Evolutionary conservation across 805 yeast genomes (phyloP).

Genomic region (Myxozyma mucilagina): DNA sequence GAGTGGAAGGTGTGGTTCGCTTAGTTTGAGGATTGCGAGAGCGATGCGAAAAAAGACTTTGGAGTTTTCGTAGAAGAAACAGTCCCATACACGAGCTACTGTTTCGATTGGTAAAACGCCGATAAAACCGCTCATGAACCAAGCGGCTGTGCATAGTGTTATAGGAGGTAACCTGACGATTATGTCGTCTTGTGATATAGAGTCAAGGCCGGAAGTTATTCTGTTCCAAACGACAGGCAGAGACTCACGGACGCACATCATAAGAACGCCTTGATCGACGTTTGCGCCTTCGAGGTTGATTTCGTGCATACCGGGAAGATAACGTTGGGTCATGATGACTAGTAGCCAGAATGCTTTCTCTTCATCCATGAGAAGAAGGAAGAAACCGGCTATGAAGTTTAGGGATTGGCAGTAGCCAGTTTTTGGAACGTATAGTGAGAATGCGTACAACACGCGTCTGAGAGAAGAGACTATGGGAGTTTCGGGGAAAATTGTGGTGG

Average conservation of each 20-base stretch:
- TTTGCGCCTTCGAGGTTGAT: slow-evolving; percentile 90
- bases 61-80: slow-evolving; percentile 88
- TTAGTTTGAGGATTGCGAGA: slow-evolving; percentile 70
- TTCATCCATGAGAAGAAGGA: slow-evolving; percentile 82
- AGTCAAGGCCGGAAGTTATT: slow-evolving; percentile 46
- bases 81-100: slow-evolving; percentile 89
- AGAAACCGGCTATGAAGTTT: slow-evolving; percentile 85
- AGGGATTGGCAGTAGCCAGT: slow-evolving; percentile 96
- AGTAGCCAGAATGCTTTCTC: slow-evolving; percentile 95
- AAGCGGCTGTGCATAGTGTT: slow-evolving; percentile 88
- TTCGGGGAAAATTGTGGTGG: slow-evolving; percentile 45
- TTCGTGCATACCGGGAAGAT: slow-evolving; percentile 89
- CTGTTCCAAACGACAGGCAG: slow-evolving; percentile 78
- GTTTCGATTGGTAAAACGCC: slow-evolving; percentile 89
- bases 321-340: slow-evolving; percentile 80
- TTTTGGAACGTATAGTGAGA: slow-evolving; percentile 80
- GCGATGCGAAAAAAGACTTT: slow-evolving; percentile 82
- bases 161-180: slow-evolving; percentile 82
- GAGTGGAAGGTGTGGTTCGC: slow-evolving; percentile 62
- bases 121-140: slow-evolving; percentile 98
- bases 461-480: slow-evolving; percentile 67
- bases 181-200: slow-evolving; percentile 47
- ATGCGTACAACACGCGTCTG: slow-evolving; percentile 78
- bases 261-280: slow-evolving; percentile 89
- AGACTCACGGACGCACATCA: slow-evolving; percentile 81